Evolutionary conservation across 176 grass and related monocot genomes (phyloP).

Genomic region (Avena atlantica): DNA sequence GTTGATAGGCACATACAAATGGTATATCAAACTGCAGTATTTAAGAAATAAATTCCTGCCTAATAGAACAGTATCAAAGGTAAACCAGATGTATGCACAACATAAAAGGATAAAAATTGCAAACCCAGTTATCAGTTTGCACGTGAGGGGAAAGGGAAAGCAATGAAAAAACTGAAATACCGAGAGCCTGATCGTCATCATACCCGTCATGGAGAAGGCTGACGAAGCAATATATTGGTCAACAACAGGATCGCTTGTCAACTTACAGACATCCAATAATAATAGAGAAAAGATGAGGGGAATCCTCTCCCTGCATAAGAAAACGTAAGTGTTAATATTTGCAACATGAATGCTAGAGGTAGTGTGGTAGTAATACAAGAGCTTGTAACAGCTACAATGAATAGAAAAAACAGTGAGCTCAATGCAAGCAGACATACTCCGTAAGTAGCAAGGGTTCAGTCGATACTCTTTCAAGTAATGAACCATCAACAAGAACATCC

Average conservation of each 20-base stretch:
- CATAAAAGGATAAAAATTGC: conserved; percentile 17
- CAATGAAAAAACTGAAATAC: conserved; percentile 19
- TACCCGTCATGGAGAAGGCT: conserved; percentile 48
- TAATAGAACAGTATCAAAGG: conserved; percentile 7
- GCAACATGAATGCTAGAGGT: conserved; percentile 4
- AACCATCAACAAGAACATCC: conserved; percentile 40
- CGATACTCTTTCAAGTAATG: conserved; percentile 63
- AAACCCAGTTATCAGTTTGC: conserved; percentile 23
- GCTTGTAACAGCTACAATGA: not conserved
- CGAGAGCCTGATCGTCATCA: conserved; percentile 30
- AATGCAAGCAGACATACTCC: conserved; percentile 62
- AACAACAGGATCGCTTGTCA: conserved; percentile 39
- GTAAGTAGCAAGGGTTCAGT: conserved; percentile 58
- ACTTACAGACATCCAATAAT: conserved; percentile 54
- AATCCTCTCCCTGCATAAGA: conserved; percentile 65
- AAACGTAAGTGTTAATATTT: conserved; percentile 17
- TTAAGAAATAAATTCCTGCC: conserved; percentile 12
- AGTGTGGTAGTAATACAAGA: conserved; percentile 3
- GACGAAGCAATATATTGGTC: conserved; percentile 49
- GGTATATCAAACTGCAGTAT: not conserved
- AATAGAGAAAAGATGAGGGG: conserved; percentile 63
- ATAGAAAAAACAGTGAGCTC: not conserved
- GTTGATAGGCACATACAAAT: not conserved
- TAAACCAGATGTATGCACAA: conserved; percentile 21
- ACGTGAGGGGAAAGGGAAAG: not conserved